These are phyloP conservation scores for Echites panduratus DNA, from an alignment of 257 asterid genomes.

Conservation along the genomic window DNA sequence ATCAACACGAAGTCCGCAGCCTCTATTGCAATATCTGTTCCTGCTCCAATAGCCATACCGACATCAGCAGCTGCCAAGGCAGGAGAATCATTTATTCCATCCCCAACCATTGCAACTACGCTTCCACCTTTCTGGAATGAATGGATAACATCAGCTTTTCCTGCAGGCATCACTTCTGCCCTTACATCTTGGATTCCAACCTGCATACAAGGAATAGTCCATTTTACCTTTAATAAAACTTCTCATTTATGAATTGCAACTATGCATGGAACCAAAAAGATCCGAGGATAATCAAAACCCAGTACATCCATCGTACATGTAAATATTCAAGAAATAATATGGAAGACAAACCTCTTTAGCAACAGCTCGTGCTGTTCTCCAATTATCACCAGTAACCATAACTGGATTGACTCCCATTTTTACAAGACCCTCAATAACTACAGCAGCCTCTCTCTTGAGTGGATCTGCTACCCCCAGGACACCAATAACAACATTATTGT, in stretches of 20 bases:
- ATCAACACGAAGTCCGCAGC: slow-evolving; percentile 94
- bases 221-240: background rate
- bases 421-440: slow-evolving; percentile 78
- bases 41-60: slow-evolving; percentile 99
- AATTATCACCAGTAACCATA: slow-evolving; percentile 98
- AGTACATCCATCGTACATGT: background rate
- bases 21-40: slow-evolving; percentile 95
- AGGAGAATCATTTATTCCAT: slow-evolving; percentile 96
- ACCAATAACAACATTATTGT: slow-evolving; percentile 50
- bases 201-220: slow-evolving; percentile 34
- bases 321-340: slow-evolving; percentile 7
- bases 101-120: slow-evolving; percentile 98
- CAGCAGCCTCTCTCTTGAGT: slow-evolving; percentile 91
- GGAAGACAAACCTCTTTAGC: slow-evolving; percentile 75
- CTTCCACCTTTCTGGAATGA: slow-evolving; percentile 77
- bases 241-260: background rate
- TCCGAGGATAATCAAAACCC: background rate
- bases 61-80: slow-evolving; percentile 98
- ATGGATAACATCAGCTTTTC: slow-evolving; percentile 81
- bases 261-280: background rate
- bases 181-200: slow-evolving; percentile 83
- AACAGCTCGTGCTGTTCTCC: slow-evolving; percentile 97
- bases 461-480: slow-evolving; percentile 96
- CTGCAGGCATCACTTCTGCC: slow-evolving; percentile 99
- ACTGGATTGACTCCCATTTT: slow-evolving; percentile 92